These are phyloP conservation scores for Epicoccum sorghinum DNA, from an alignment of 2,329 filamentous ascomycete genomes.

Conservation along the genomic window DNA sequence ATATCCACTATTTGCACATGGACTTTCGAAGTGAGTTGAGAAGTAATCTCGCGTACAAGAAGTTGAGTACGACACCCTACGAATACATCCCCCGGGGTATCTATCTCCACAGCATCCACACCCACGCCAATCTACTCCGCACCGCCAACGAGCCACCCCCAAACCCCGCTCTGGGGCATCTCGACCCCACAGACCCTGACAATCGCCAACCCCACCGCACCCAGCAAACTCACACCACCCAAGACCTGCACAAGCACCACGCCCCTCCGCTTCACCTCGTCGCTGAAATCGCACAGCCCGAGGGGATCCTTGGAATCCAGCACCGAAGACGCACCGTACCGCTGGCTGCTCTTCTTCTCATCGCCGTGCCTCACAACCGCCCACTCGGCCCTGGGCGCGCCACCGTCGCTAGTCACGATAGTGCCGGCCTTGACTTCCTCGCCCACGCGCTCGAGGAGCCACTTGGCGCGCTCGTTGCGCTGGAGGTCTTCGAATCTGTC, in stretches of 20 bases:
- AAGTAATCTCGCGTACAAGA: no score
- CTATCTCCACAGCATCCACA: neutral
- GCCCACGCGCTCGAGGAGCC: constrained; percentile 73
- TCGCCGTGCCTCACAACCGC: constrained; percentile 38
- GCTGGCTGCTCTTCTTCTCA: constrained; percentile 31
- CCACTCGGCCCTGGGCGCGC: constrained; percentile 41
- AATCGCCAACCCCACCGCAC: constrained; percentile 66
- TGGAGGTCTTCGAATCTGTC: constrained; percentile 68
- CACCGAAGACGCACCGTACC: constrained; percentile 32
- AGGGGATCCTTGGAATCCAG: constrained; percentile 74
- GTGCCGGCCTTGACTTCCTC: constrained; percentile 60
- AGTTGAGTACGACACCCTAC: no score
- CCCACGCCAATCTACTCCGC: constrained; percentile 16
- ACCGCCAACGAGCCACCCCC: constrained; percentile 31
- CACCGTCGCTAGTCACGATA: constrained; percentile 34
- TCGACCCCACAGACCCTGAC: constrained; percentile 46
- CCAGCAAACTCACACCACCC: constrained; percentile 74
- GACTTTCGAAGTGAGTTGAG: no score
- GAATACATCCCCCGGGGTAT: constrained; percentile 1
- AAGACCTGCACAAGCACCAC: constrained; percentile 75
- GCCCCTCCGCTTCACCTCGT: constrained; percentile 68
- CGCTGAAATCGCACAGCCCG: constrained; percentile 73
- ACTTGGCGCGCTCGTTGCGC: constrained; percentile 67
- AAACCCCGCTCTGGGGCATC: constrained; percentile 35
- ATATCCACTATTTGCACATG: neutral